Conservation (phyloP, 2,329 filamentous ascomycete genomes). For the Xylariaceae sp. region DNA sequence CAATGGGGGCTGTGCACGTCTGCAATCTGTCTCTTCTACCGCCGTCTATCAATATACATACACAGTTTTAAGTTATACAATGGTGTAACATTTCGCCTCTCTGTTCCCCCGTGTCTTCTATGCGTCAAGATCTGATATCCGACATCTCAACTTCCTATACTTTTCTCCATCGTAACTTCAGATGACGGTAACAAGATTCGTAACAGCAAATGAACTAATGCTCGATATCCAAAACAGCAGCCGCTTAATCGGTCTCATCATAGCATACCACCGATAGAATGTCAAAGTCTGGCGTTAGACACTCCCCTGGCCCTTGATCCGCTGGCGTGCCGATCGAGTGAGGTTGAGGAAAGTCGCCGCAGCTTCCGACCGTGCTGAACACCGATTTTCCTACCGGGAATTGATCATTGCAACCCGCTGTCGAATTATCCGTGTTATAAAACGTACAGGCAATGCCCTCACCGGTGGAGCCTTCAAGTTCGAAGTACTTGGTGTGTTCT, state of each 20-base stretch:
- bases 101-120: too few species aligned
- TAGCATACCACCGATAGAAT: conserved; percentile 16
- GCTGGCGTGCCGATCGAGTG: conserved; percentile 12
- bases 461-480: conserved; percentile 14
- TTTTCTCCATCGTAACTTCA: too few species aligned
- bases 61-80: too few species aligned
- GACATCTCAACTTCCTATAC: too few species aligned
- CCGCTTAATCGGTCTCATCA: too few species aligned
- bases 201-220: not conserved
- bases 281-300: conserved; percentile 12
- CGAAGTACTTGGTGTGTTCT: conserved; percentile 16
- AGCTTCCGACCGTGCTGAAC: conserved; percentile 10
- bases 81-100: too few species aligned
- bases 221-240: too few species aligned
- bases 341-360: conserved; percentile 9
- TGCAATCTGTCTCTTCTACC: too few species aligned
- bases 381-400: conserved; percentile 15
- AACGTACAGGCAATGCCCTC: conserved; percentile 14
- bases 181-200: too few species aligned
- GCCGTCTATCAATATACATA: too few species aligned
- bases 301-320: conserved; percentile 12
- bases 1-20: too few species aligned
- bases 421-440: conserved; percentile 8
- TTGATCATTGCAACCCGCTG: conserved; percentile 10
- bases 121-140: too few species aligned